A percentile compares a stretch with the other conserved stretches of the same genome.
phyloP scores from a whole-genome alignment of 148 eudicot genomes.

The Spergularia marina region DNA sequence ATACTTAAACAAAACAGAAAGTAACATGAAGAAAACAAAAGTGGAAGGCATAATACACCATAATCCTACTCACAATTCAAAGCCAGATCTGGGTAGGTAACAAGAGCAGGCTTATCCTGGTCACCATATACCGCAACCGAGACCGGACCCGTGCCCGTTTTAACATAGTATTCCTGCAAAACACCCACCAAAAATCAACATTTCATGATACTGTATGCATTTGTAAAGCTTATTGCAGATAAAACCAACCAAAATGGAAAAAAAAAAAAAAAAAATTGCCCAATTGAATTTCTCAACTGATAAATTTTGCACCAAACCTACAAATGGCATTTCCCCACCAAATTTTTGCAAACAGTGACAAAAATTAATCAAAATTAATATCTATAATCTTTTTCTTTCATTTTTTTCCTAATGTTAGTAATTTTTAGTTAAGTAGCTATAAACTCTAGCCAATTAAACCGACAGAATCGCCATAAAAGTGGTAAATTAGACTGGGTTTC shows the following conservation, averaged over 20 bases:
- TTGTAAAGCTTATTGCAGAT: background rate
- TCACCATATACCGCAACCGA: conserved; percentile 80
- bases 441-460: background rate
- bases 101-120: conserved; percentile 80
- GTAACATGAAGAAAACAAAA: background rate
- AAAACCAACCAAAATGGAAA: conserved; percentile 5
- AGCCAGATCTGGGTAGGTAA: conserved; percentile 90
- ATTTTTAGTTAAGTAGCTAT: background rate
- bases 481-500: conserved; percentile 9
- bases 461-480: background rate
- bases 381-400: background rate
- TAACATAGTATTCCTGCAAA: conserved; percentile 68
- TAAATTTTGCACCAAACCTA: background rate
- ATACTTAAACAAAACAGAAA: background rate
- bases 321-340: background rate
- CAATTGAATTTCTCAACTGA: background rate
- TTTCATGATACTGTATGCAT: background rate
- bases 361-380: background rate
- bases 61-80: conserved; percentile 64
- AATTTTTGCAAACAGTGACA: background rate
- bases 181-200: conserved; percentile 3
- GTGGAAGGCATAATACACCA: background rate
- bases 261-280: background rate
- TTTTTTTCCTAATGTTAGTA: background rate
- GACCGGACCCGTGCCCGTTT: conserved; percentile 63